Conservation (phyloP, 768 basidiomycete species). For the Macrolepiota albuminosa region DNA sequence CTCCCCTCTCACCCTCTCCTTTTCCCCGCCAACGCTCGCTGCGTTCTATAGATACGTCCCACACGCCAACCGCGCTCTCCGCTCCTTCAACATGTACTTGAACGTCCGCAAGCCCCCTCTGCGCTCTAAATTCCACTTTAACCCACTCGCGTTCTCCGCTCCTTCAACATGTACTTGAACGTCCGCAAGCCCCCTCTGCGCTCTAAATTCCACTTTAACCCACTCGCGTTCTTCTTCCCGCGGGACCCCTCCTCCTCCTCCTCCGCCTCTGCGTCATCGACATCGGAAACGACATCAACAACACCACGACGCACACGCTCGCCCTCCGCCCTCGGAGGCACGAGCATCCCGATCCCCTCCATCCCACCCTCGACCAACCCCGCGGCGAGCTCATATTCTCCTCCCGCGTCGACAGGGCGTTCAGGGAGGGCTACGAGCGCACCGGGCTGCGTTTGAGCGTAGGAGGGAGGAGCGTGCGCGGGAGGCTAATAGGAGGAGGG, state of each 20-base stretch:
- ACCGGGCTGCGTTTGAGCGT: slow-evolving; percentile 83
- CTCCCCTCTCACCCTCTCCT: no score
- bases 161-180: slow-evolving; percentile 96
- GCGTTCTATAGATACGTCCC: slow-evolving; percentile 75
- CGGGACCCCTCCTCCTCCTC: slow-evolving; percentile 12
- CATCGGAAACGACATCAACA: slow-evolving; percentile 71
- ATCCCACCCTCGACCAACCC: slow-evolving; percentile 39
- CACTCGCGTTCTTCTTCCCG: slow-evolving; percentile 55
- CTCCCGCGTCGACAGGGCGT: slow-evolving; percentile 73
- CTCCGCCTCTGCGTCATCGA: slow-evolving; percentile 28
- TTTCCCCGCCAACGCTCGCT: neutral
- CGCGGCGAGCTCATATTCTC: slow-evolving; percentile 97
- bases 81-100: slow-evolving; percentile 94
- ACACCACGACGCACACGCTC: neutral
- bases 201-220: slow-evolving; percentile 52
- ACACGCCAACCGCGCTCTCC: slow-evolving; percentile 87
- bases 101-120: slow-evolving; percentile 85
- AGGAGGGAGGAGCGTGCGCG: slow-evolving; percentile 59
- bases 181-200: slow-evolving; percentile 75
- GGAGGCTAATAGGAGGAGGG: slow-evolving; percentile 25
- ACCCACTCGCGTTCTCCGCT: slow-evolving; percentile 72
- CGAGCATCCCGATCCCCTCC: neutral
- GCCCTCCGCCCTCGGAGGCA: neutral
- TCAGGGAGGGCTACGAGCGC: slow-evolving; percentile 93
- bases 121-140: slow-evolving; percentile 51